Base-by-base conservation (phyloP, 169 alveolate genomes). In the Eimeria sp. region DNA sequence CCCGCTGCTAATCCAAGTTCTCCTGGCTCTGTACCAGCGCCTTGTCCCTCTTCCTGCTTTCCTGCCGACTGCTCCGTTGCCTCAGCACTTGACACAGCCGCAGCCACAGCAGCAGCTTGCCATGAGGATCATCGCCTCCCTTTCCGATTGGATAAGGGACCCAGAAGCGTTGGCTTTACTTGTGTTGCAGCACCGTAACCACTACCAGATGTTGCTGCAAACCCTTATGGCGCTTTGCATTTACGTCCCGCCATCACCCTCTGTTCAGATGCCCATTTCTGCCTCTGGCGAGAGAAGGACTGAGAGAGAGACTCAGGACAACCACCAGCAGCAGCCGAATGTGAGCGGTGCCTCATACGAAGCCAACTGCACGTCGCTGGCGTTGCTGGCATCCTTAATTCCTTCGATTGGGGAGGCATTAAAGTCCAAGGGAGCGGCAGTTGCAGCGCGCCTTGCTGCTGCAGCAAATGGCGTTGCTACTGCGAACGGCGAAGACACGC, bases 31-130 rank as follows among this genome's bases (percentile, higher is more conserved):
- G 37, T 71, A 77, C 27, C 96, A 91, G 64, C 82, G 96, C 37
- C 62, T 71, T 52, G 91, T 68, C 64, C 96, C 96, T 64, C 91
- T 91, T 46, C 96, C 96, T 58, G 91, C 96, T 46, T 91, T 91
- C 68, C 87, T 78, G 25, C 96, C 96, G 60, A 85, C 96, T 46
- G 77, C 91, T 6, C 74, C 96, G 54, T 68, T 91, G 54, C 95
- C 95, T 40, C 62, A 83, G 62, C 85, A 83, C n/a, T 60, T 90
- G 64, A 56, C 77, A 62, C 91, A 58, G 60, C 90, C 82, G 33
- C 90, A 90, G 43, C 91, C 87, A 52, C 96, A 78, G 91, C 96
- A 80, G 85, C 96, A 80, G 58, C 87, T 80, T 62, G 96, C 96
- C 43, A 33, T 40, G 62, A 33, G 54, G 43, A 72, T 71, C 49